Percentiles rank a stretch among this genome's conserved stretches.
phyloP scores from a whole-genome alignment of 306 rosid genomes.

The Fragaria iinumae region DNA sequence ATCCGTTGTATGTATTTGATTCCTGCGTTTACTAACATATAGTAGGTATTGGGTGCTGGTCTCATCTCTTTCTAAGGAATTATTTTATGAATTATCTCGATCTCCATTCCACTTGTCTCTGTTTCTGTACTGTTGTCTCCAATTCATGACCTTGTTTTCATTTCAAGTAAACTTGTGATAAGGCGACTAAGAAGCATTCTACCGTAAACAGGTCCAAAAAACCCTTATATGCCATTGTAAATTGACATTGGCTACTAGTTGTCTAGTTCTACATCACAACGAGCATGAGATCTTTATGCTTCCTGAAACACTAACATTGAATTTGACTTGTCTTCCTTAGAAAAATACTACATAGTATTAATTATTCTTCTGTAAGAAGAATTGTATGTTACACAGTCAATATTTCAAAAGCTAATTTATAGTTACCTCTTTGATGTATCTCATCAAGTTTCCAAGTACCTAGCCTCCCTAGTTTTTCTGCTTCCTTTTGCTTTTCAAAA shows the following conservation, averaged over 20 bases:
- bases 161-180: too few relatives aligned
- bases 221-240: too few relatives aligned
- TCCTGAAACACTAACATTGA: constrained; percentile 27
- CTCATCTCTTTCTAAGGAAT: too few relatives aligned
- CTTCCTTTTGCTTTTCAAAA: neutral
- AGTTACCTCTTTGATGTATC: neutral
- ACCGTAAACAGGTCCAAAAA: too few relatives aligned
- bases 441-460: constrained; percentile 4
- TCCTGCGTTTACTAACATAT: too few relatives aligned
- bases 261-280: neutral
- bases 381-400: constrained; percentile 34
- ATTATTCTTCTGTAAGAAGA: neutral
- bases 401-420: constrained; percentile 8
- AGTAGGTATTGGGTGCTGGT: too few relatives aligned
- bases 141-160: too few relatives aligned
- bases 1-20: too few relatives aligned
- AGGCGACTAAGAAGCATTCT: too few relatives aligned
- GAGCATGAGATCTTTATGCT: constrained; percentile 27
- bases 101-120: too few relatives aligned
- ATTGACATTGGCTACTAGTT: neutral
- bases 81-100: too few relatives aligned
- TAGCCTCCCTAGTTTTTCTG: neutral
- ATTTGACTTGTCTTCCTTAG: constrained; percentile 13
- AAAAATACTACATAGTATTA: neutral
- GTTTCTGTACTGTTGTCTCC: too few relatives aligned